phyloP scores from a whole-genome alignment of 1,284 basidiomycete genomes.

The Cerrena zonata region DNA sequence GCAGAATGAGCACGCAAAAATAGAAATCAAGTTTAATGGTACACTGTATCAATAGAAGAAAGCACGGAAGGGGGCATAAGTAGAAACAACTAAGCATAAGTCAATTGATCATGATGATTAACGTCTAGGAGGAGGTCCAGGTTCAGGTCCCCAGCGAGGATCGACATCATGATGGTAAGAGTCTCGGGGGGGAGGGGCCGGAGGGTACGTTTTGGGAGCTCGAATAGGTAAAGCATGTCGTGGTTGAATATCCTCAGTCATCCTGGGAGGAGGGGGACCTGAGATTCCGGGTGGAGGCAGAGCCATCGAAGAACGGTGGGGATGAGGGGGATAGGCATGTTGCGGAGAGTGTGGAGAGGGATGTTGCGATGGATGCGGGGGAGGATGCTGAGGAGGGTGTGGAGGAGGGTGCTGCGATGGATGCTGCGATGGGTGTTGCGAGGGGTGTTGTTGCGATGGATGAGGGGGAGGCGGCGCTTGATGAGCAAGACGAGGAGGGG shows the following conservation, averaged over 20 bases:
- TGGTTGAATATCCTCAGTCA: not conserved
- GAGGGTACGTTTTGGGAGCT: not conserved
- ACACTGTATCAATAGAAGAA: not conserved
- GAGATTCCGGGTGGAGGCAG: not conserved
- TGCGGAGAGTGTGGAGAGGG: no score
- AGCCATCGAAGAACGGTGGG: not conserved
- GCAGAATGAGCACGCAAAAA: no score
- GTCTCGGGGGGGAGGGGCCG: not conserved
- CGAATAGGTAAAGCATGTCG: not conserved
- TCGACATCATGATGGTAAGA: not conserved
- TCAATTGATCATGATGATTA: no score
- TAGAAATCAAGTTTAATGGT: not conserved
- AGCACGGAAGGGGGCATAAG: not conserved
- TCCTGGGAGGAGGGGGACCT: not conserved
- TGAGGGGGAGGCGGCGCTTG: not conserved
- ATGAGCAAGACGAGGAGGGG: no score
- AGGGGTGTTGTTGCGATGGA: no score
- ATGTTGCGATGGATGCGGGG: no score
- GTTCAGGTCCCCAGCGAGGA: conserved; percentile 1
- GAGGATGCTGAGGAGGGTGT: no score
- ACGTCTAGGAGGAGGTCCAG: not conserved
- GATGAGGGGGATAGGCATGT: not conserved
- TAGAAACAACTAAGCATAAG: not conserved
- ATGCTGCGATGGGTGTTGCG: no score
- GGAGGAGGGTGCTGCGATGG: no score